Evolutionary conservation across 2,329 filamentous ascomycete species (phyloP).

Genomic region (Xylaria sp.): DNA sequence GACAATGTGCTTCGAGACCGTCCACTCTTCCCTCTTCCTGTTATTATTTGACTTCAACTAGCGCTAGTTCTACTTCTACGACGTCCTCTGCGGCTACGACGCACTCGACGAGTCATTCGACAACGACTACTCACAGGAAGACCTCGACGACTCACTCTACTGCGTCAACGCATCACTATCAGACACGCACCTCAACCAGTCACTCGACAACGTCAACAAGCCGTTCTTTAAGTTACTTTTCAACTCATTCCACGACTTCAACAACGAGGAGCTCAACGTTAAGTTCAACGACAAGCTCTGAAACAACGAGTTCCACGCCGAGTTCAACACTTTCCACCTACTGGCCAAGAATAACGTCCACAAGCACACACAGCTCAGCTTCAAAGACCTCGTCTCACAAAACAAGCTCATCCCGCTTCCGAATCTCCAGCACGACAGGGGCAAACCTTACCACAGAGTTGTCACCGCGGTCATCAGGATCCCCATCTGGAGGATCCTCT

Average conservation of each 20-base stretch:
- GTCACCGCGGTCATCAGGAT: constrained; percentile 17
- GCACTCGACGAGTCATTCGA: not conserved
- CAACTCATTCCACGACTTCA: constrained; percentile 20
- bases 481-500: constrained; percentile 16
- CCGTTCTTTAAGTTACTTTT: constrained; percentile 2
- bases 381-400: constrained; percentile 6
- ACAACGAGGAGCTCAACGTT: not conserved
- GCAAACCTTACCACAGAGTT: constrained; percentile 2
- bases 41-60: constrained; percentile 17
- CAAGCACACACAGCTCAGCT: constrained; percentile 8
- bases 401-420: constrained; percentile 6
- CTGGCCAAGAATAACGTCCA: constrained; percentile 1
- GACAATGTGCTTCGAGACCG: constrained; percentile 25
- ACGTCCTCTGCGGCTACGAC: constrained; percentile 3
- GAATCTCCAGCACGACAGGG: constrained; percentile 3
- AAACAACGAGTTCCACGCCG: not conserved
- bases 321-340: constrained; percentile 9
- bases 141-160: constrained; percentile 2
- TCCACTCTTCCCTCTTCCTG: constrained; percentile 25
- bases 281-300: not conserved
- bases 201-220: constrained; percentile 9
- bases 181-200: not conserved
- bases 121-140: constrained; percentile 5
- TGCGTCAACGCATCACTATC: not conserved
- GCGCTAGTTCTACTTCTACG: constrained; percentile 15